A percentile compares a stretch with the other conserved stretches of the same genome.
Conservation (phyloP, 345 rosid species). For the Gossypium mustelinum region DNA sequence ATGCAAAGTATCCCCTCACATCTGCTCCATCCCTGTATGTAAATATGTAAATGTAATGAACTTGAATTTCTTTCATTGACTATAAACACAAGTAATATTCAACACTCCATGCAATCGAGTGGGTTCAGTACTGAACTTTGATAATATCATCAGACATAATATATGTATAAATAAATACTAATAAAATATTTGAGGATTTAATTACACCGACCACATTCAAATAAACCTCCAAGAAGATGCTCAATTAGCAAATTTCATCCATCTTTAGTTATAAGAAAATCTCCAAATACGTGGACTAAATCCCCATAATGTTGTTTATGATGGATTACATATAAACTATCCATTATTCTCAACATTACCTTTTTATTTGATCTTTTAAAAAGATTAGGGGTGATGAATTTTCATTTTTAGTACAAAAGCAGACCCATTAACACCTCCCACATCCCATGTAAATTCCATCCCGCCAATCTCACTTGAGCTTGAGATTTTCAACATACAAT, state of each 20-base stretch:
- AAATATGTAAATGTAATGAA: neutral
- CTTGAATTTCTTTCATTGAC: neutral
- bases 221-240: neutral
- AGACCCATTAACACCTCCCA: neutral
- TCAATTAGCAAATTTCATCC: neutral
- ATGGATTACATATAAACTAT: neutral
- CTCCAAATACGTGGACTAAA: neutral
- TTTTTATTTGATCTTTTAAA: neutral
- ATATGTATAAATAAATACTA: neutral
- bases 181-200: neutral
- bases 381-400: neutral
- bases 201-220: neutral
- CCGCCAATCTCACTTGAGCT: neutral
- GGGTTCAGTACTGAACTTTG: neutral
- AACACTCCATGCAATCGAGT: neutral
- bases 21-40: conserved; percentile 69
- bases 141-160: neutral
- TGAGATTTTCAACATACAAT: conserved; percentile 1
- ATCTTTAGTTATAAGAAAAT: neutral
- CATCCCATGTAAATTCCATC: neutral
- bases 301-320: neutral
- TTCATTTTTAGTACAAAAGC: neutral
- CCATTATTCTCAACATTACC: neutral
- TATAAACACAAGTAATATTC: neutral
- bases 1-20: conserved; percentile 85